A percentile compares a stretch with the other conserved stretches of the same genome.
Evolutionary conservation across 257 asterid species (phyloP).

Genomic region (Solanum acaule): DNA sequence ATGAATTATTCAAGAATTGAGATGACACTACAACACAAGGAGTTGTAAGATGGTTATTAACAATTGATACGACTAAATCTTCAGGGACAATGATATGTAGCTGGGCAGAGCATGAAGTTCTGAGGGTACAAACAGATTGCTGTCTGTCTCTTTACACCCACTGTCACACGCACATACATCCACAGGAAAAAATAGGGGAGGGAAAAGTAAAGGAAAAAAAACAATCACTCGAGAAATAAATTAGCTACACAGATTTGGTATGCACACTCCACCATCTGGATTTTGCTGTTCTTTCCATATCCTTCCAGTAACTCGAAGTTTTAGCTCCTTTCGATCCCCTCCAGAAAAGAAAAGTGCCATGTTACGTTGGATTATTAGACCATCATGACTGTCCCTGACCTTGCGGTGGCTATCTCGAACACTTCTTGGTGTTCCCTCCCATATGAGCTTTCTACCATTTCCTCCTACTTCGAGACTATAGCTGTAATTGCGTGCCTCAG

Average conservation of each 20-base stretch:
- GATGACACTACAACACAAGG: not conserved
- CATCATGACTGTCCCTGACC: slow-evolving; percentile 78
- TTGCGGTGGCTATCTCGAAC: slow-evolving; percentile 72
- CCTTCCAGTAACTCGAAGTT: slow-evolving; percentile 76
- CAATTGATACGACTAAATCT: not conserved
- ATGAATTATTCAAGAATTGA: not conserved
- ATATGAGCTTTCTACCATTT: slow-evolving; percentile 57
- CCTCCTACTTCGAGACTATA: slow-evolving; percentile 80
- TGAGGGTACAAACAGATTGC: not conserved
- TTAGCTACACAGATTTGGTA: slow-evolving; percentile 61
- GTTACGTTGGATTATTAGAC: slow-evolving; percentile 69
- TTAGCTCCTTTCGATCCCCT: slow-evolving; percentile 71
- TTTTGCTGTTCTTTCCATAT: slow-evolving; percentile 75
- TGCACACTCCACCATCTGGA: slow-evolving; percentile 51
- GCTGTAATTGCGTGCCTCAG: slow-evolving; percentile 65
- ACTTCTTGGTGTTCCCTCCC: slow-evolving; percentile 88
- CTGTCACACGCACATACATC: not conserved
- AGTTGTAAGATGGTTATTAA: not conserved
- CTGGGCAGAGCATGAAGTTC: not conserved
- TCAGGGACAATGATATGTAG: not conserved
- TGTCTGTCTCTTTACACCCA: not conserved
- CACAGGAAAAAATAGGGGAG: not conserved
- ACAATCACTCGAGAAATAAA: not conserved
- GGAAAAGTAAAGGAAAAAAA: not conserved
- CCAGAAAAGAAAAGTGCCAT: slow-evolving; percentile 87